Evolutionary conservation across 495 filamentous ascomycete genomes (phyloP), one percentile per base, ranked within the genome.

Genomic region (Tricharina praecox): DNA sequence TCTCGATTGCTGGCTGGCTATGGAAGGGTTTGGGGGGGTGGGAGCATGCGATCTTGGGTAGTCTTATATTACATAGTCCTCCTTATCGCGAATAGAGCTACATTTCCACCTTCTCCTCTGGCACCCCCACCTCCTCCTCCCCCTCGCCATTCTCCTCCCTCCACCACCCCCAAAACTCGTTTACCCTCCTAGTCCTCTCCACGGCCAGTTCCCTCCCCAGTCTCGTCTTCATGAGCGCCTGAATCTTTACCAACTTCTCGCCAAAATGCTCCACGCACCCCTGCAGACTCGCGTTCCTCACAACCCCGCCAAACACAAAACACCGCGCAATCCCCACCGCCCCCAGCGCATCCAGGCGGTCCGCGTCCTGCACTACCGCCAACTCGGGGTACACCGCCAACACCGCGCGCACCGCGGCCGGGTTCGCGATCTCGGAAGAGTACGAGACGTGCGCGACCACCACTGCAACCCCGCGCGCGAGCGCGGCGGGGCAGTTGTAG

Each of bases 351-450:
- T 94, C 86, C 32, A 94, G 66, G 7, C 86, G 70, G 65, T 94
- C 87, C 1, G 86, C 87, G 63, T 93, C 86, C 63, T 93, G 87
- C 10, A 93, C 85, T 36, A 92, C 71, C 0, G 71, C 84, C 4
- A 94, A 66, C 63, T 94, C 86, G 0, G 78, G 81, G 58, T 79
- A 66, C 26, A 67, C 45, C 3, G 60, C 53, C 10, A 90, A 64
- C 4, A 84, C 61, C 0, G 54, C 53, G 1, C 62, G 62, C 0
- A 82, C 71, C 23, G 58, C 57, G 3, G 59, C 51, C 0, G 77
- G 72, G 53, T 83, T 64, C 51, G 73, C 72, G 49, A 67, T 64
- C 55, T 94, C 87, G 38, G 71, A 71, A n/a, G 76, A 73, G 61
- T 82, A 93, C 34, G 79, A 83, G 11, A 95, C 83, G 49, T 79